Evolutionary conservation across 352 stramenopile genomes (phyloP).

Genomic region (Phytophthora fragariaefolia): DNA sequence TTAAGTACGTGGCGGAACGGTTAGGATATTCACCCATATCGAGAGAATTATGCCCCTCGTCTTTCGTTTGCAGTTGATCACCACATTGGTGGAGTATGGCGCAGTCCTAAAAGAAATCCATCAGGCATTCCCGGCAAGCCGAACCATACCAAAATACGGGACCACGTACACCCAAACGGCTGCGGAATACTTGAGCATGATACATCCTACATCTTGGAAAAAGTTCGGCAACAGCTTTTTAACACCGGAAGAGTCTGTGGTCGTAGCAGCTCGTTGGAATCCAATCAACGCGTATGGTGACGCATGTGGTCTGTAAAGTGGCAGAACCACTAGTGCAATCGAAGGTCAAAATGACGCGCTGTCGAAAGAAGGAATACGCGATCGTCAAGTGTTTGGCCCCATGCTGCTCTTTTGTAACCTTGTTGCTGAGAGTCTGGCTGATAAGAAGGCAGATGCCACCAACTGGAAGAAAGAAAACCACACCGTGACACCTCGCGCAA

Average conservation of each 20-base stretch:
- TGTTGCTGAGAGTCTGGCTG: background rate
- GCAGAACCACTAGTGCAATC: conserved; percentile 11
- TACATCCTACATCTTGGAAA: conserved; percentile 19
- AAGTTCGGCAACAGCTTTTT: conserved; percentile 8
- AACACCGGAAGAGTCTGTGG: background rate
- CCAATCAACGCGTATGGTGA: background rate
- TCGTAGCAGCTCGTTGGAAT: background rate
- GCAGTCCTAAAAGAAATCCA: background rate
- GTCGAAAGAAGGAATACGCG: background rate
- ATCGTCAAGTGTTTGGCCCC: conserved; percentile 7
- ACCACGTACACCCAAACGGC: background rate
- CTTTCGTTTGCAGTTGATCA: background rate
- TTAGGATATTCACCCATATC: too few relatives aligned
- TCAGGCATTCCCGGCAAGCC: background rate
- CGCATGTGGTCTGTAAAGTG: background rate
- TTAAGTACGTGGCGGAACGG: too few relatives aligned
- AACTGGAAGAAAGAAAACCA: background rate
- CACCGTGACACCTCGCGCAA: background rate
- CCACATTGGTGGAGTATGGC: conserved; percentile 8
- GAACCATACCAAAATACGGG: background rate
- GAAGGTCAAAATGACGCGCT: conserved; percentile 15
- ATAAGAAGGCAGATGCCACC: background rate
- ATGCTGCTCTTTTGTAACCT: conserved; percentile 4
- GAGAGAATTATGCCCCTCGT: background rate
- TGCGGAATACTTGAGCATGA: conserved; percentile 1